phyloP scores from a whole-genome alignment of 1,139 yeast genomes.

The Spathaspora sp. region DNA sequence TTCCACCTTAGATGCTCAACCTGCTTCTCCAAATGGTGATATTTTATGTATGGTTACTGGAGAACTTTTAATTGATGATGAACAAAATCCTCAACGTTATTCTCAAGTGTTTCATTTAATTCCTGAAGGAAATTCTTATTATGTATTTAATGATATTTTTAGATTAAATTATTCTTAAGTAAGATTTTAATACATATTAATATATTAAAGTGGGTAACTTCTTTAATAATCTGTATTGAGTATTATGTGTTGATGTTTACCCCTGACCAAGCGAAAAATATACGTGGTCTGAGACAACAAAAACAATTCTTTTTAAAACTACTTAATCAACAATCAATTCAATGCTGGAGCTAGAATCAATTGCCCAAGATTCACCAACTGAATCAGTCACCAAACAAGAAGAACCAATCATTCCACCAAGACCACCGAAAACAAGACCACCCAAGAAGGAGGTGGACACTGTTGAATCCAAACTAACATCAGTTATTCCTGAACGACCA shows the following conservation, averaged over 20 bases:
- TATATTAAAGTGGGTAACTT: too few relatives aligned
- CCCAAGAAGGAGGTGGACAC: neutral
- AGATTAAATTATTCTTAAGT: slow-evolving; percentile 74
- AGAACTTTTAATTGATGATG: slow-evolving; percentile 88
- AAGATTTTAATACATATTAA: neutral
- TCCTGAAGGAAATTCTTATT: slow-evolving; percentile 89
- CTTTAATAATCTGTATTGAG: neutral
- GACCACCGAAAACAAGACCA: neutral
- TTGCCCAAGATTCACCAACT: neutral
- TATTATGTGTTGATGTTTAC: neutral
- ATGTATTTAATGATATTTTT: slow-evolving; percentile 94
- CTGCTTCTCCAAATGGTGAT: slow-evolving; percentile 91
- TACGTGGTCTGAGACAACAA: neutral
- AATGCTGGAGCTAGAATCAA: neutral
- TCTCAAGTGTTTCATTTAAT: slow-evolving; percentile 96
- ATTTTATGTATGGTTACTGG: slow-evolving; percentile 98
- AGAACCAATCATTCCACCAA: neutral
- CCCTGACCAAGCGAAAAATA: neutral
- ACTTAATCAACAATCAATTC: neutral
- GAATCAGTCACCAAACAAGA: neutral
- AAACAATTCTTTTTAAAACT: neutral
- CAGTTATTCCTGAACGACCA: slow-evolving; percentile 6
- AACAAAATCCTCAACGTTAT: slow-evolving; percentile 91
- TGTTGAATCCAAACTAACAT: neutral
- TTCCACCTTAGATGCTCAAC: slow-evolving; percentile 96